Percentiles rank a stretch among this genome's conserved stretches.
Conservation (phyloP, 148 eudicot species). For the Spergularia marina region DNA sequence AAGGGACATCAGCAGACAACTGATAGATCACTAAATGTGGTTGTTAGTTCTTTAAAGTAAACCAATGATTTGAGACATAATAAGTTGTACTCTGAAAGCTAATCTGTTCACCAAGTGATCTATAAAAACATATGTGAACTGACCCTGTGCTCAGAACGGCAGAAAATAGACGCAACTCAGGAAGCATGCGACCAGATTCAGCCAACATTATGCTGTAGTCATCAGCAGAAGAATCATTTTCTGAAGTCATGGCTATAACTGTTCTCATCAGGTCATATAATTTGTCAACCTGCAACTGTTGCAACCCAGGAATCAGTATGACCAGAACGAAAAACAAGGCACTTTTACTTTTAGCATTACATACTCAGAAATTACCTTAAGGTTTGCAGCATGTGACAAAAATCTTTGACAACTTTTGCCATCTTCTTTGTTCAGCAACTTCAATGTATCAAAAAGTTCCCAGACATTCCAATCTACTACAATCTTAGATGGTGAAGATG, state of each 20-base stretch:
- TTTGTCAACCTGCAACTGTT: conserved; percentile 27
- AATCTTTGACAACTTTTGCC: conserved; percentile 18
- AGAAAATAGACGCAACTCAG: conserved; percentile 30
- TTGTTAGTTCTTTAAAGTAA: too few relatives aligned
- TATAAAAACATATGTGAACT: conserved; percentile 6
- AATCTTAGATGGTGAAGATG: conserved; percentile 1
- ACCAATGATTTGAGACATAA: too few relatives aligned
- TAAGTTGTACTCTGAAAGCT: too few relatives aligned
- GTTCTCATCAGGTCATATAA: conserved; percentile 12
- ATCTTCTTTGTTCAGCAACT: conserved; percentile 10
- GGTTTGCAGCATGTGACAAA: conserved; percentile 26
- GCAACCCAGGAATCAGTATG: neutral
- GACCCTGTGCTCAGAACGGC: conserved; percentile 32
- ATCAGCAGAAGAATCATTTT: conserved; percentile 7
- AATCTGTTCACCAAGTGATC: too few relatives aligned
- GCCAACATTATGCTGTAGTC: conserved; percentile 8
- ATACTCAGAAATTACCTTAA: conserved; percentile 18
- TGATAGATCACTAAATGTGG: neutral
- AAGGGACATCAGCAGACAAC: neutral
- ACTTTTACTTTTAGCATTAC: neutral
- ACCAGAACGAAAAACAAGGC: neutral
- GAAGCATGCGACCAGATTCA: conserved; percentile 28
- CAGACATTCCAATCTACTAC: conserved; percentile 12
- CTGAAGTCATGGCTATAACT: neutral
- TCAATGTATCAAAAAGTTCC: conserved; percentile 29